Conservation (phyloP, 306 rosid species). For the Cicer bijugum region DNA sequence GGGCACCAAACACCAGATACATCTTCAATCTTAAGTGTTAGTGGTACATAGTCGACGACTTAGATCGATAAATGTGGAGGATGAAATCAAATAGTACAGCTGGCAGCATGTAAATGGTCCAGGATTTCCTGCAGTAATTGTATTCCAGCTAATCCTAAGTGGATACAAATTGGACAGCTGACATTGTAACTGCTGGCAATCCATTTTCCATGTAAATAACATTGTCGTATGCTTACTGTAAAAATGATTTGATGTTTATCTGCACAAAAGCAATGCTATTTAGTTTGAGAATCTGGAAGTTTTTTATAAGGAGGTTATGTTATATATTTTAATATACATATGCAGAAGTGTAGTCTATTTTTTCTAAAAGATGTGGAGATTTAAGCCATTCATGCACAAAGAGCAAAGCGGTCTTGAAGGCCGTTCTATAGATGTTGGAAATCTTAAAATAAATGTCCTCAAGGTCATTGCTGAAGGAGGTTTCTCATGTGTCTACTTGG, state of each 20-base stretch:
- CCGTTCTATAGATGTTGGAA: conserved; percentile 83
- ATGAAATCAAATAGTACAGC: conserved; percentile 27
- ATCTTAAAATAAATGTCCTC: conserved; percentile 72
- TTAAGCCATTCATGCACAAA: conserved; percentile 91
- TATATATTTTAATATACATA: conserved; percentile 37
- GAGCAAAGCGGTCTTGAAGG: conserved; percentile 91
- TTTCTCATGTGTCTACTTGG: conserved; percentile 93
- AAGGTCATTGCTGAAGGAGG: conserved; percentile 97
- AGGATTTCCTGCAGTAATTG: background rate
- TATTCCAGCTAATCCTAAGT: background rate
- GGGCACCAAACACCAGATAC: too few relatives aligned
- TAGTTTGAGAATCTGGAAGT: conserved; percentile 15
- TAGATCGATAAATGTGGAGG: conserved; percentile 7
- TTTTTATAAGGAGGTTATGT: background rate
- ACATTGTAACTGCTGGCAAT: background rate
- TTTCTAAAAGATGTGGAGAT: conserved; percentile 77
- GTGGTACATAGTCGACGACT: background rate
- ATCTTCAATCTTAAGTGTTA: too few relatives aligned
- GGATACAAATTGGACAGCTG: background rate
- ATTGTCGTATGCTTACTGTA: conserved; percentile 13
- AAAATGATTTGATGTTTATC: conserved; percentile 22
- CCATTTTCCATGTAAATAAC: background rate
- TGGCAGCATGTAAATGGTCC: background rate
- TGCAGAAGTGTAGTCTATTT: conserved; percentile 44
- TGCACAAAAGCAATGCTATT: conserved; percentile 15